Percentiles rank a stretch among this genome's conserved stretches.
These are phyloP conservation scores for Trichocladium antarcticum DNA, from an alignment of 495 filamentous ascomycete genomes.

Conservation along the genomic window DNA sequence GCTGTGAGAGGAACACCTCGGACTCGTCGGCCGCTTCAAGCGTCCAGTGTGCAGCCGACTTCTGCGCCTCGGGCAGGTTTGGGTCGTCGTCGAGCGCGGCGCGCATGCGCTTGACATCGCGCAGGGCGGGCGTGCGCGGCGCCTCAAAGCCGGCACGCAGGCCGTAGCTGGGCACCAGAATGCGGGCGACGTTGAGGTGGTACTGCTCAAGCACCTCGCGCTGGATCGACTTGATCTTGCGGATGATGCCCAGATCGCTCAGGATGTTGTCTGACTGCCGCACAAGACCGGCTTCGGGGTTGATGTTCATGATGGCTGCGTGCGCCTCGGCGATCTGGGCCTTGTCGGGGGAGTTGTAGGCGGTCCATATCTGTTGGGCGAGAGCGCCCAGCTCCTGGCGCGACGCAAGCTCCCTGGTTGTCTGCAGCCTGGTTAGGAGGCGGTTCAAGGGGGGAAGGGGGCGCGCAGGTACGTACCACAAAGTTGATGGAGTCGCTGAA, in stretches of 20 bases:
- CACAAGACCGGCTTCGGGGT: constrained; percentile 7
- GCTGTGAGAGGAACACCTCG: constrained; percentile 7
- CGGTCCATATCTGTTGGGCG: constrained; percentile 5
- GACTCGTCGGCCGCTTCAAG: constrained; percentile 9
- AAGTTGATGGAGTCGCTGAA: constrained; percentile 10
- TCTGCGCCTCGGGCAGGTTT: not conserved
- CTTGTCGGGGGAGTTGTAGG: constrained; percentile 10
- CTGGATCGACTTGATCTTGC: constrained; percentile 9
- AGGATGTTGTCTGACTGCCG: constrained; percentile 6
- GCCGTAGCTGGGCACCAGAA: constrained; percentile 4
- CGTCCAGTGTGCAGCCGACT: constrained; percentile 8
- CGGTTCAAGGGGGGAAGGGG: not conserved
- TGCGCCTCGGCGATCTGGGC: constrained; percentile 11
- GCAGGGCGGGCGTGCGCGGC: constrained; percentile 2
- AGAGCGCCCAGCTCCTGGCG: constrained; percentile 5
- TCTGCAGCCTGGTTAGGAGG: not conserved
- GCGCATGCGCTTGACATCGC: constrained; percentile 8
- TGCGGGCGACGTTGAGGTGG: constrained; percentile 7
- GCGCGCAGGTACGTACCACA: not conserved
- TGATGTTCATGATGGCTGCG: constrained; percentile 8
- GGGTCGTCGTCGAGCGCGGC: constrained; percentile 1
- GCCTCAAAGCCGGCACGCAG: not conserved
- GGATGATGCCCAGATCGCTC: constrained; percentile 6
- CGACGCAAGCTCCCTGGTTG: constrained; percentile 9
- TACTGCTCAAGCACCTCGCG: constrained; percentile 11